Evolutionary conservation across 495 filamentous ascomycete species (phyloP).

Genomic region (Podospora conica): DNA sequence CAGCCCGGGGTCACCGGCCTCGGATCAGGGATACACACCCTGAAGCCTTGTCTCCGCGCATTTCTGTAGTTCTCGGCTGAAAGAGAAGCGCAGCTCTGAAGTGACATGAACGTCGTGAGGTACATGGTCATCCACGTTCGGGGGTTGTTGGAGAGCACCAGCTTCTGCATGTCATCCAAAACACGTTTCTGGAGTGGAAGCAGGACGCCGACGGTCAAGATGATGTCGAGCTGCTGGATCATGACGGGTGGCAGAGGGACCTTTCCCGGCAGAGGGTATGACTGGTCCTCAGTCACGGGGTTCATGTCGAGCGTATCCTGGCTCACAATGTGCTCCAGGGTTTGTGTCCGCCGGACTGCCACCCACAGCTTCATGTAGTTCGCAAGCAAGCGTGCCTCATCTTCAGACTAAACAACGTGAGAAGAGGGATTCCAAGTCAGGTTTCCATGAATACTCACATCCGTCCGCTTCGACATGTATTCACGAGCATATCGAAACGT

Average conservation of each 20-base stretch:
- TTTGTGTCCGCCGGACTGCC: constrained; percentile 32
- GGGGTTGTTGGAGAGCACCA: constrained; percentile 26
- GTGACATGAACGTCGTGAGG: constrained; percentile 34
- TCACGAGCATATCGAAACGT: constrained; percentile 19
- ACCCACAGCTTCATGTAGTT: constrained; percentile 33
- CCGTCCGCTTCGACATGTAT: constrained; percentile 5
- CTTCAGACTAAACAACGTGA: constrained; percentile 10
- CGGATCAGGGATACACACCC: not conserved
- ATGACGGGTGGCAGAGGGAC: constrained; percentile 38
- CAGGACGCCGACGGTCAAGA: constrained; percentile 27
- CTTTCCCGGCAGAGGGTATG: constrained; percentile 29
- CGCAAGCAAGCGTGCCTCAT: constrained; percentile 24
- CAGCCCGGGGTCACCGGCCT: not conserved
- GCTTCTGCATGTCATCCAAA: constrained; percentile 33
- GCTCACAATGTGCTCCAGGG: constrained; percentile 30
- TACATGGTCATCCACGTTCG: constrained; percentile 36
- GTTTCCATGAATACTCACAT: constrained; percentile 1
- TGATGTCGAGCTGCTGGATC: constrained; percentile 37
- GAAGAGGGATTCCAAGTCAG: not conserved
- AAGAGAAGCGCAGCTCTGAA: constrained; percentile 33
- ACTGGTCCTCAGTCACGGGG: constrained; percentile 23
- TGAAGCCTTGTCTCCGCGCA: constrained; percentile 23
- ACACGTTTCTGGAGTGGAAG: constrained; percentile 33
- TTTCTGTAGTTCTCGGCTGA: constrained; percentile 32
- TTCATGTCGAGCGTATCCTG: constrained; percentile 32